These are phyloP conservation scores for Apiotrichum domesticum DNA, from an alignment of 1,284 basidiomycete species.

Conservation along the genomic window DNA sequence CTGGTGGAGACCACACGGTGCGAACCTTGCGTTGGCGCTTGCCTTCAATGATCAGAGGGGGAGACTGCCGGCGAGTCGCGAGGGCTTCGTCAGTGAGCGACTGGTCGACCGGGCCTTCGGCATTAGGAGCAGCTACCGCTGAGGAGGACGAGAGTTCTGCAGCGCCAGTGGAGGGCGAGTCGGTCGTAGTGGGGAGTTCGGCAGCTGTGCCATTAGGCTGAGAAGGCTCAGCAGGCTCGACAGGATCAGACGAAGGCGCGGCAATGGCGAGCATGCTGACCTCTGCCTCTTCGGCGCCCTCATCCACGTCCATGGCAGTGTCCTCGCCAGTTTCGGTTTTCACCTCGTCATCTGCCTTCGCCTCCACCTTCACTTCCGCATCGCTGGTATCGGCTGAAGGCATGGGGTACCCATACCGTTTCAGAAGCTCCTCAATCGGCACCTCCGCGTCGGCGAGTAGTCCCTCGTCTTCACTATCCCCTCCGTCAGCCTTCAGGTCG, in stretches of 20 bases:
- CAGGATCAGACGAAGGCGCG: background rate
- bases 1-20: slow-evolving; percentile 35
- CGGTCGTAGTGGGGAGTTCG: too few species aligned
- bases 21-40: slow-evolving; percentile 35
- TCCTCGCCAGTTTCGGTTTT: background rate
- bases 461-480: slow-evolving; percentile 51
- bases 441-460: slow-evolving; percentile 52
- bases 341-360: slow-evolving; percentile 42
- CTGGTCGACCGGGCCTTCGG: slow-evolving; percentile 19
- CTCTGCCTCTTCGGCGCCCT: background rate
- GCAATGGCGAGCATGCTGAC: background rate
- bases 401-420: slow-evolving; percentile 49
- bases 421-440: slow-evolving; percentile 53
- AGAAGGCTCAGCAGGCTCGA: slow-evolving; percentile 41
- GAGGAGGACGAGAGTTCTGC: background rate
- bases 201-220: too few species aligned
- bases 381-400: slow-evolving; percentile 4
- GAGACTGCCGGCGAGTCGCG: slow-evolving; percentile 9
- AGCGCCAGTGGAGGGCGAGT: too few species aligned
- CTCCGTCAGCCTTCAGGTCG: slow-evolving; percentile 42
- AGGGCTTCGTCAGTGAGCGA: slow-evolving; percentile 35
- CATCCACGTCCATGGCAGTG: slow-evolving; percentile 11
- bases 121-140: background rate
- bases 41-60: slow-evolving; percentile 28
- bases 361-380: slow-evolving; percentile 33